Evolutionary conservation across 176 grass and related monocot species (phyloP), one percentile per base, ranked within the genome.

Genomic region (Tuctoria greenei): DNA sequence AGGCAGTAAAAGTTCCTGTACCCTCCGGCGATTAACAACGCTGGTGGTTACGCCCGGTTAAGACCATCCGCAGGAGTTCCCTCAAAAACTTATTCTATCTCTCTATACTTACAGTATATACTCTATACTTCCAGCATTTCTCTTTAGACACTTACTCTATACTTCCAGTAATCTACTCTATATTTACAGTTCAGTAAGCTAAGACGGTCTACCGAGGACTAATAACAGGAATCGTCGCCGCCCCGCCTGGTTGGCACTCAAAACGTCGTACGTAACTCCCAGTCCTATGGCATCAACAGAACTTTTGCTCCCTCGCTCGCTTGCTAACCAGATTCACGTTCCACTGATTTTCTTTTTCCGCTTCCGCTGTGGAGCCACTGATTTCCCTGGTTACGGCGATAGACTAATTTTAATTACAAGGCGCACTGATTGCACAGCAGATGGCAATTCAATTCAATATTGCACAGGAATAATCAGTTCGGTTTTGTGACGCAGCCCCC

Each of bases 1-100:
- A 24, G 61, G 71, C 85, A 61, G 61, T 73, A 78, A 82, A 82
- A 82, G 50, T 61, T 61, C 51, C 2, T 61, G 79, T 61, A 52
- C 67, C 55, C 40, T 20, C 31, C 61, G 24, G n/a, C 41, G 70
- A 75, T 75, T 69, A 67, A 66, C n/a, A n/a, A n/a, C 75, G 67
- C 2, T 51, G 51, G 31, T 67, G 12, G 41, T 79, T 67, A 64
- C 18, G 50, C 51, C 38, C 23, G 71, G 24, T 34, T 59, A 62
- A 49, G 25, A 12, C 43, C 11, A n/a, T n/a, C n/a, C n/a, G n/a
- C n/a, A n/a, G n/a, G n/a, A n/a, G n/a, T n/a, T n/a, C n/a, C n/a
- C n/a, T n/a, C n/a, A n/a, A n/a, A n/a, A n/a, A n/a, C n/a, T n/a
- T n/a, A n/a, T n/a, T n/a, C n/a, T n/a, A n/a, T n/a, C n/a, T n/a